These are phyloP conservation scores for Cucumis melo DNA, from an alignment of 306 rosid species.

Conservation along the genomic window DNA sequence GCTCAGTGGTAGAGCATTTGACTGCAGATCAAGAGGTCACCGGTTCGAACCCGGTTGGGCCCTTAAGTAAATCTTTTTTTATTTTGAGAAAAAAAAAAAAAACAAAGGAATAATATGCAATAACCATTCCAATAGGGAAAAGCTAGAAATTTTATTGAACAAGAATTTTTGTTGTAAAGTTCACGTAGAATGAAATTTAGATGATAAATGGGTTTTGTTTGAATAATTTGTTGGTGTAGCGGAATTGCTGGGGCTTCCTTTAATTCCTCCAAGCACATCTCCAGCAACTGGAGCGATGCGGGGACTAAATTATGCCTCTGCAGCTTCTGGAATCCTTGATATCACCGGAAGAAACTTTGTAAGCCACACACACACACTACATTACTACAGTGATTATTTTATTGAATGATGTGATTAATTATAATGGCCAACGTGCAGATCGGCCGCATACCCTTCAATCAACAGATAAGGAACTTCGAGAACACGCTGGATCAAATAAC, in stretches of 20 bases:
- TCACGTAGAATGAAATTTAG: no score
- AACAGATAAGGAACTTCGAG: conserved; percentile 70
- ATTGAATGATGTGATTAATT: no score
- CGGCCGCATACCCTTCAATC: conserved; percentile 65
- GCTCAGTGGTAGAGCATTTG: conserved; percentile 91
- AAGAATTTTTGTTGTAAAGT: no score
- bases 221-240: conserved; percentile 31
- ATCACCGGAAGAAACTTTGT: conserved; percentile 84
- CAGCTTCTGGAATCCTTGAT: conserved; percentile 93
- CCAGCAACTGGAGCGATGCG: conserved; percentile 37
- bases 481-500: conserved; percentile 52
- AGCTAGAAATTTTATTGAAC: no score
- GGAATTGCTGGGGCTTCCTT: conserved; percentile 71
- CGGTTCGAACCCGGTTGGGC: conserved; percentile 32
- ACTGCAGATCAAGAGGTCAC: conserved; percentile 59
- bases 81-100: no score
- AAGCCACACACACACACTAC: neutral
- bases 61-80: no score
- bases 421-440: conserved; percentile 20
- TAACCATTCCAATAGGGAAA: no score
- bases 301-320: conserved; percentile 87
- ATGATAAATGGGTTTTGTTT: neutral
- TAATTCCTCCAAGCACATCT: conserved; percentile 64
- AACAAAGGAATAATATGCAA: no score
- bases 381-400: no score